Conservation (phyloP, 306 rosid genomes). For the Rosa chinensis region DNA sequence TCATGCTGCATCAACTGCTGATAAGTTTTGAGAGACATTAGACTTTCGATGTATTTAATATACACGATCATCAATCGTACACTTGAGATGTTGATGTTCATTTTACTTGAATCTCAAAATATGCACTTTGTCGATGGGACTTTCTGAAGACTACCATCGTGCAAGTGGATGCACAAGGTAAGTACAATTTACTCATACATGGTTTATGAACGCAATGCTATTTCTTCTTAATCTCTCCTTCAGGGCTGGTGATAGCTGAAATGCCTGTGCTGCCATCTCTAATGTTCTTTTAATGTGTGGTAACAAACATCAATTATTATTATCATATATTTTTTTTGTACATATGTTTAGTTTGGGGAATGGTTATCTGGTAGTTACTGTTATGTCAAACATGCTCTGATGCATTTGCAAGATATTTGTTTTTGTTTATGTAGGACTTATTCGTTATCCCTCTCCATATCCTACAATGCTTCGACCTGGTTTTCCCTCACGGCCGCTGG, state of each 20-base stretch:
- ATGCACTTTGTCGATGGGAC: conserved; percentile 70
- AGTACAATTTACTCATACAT: conserved; percentile 49
- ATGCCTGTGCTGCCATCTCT: conserved; percentile 91
- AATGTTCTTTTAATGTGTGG: conserved; percentile 85
- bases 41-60: conserved; percentile 31
- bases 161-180: conserved; percentile 77
- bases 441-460: conserved; percentile 81
- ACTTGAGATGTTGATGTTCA: conserved; percentile 62
- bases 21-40: conserved; percentile 33
- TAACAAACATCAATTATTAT: conserved; percentile 59
- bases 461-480: conserved; percentile 71
- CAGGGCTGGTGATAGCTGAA: conserved; percentile 94
- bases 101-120: conserved; percentile 42
- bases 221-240: conserved; percentile 61
- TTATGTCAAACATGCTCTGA: conserved; percentile 50
- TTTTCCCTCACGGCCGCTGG: conserved; percentile 76
- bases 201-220: conserved; percentile 58
- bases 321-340: conserved; percentile 31
- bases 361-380: conserved; percentile 25
- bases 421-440: conserved; percentile 72
- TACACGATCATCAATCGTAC: conserved; percentile 26
- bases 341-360: conserved; percentile 32
- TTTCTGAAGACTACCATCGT: conserved; percentile 66
- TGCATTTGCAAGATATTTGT: conserved; percentile 63
- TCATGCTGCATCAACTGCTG: conserved; percentile 43